Percentiles rank a stretch among this genome's conserved stretches.
phyloP scores from a whole-genome alignment of 495 filamentous ascomycete genomes.

The Neurospora tetraspora region DNA sequence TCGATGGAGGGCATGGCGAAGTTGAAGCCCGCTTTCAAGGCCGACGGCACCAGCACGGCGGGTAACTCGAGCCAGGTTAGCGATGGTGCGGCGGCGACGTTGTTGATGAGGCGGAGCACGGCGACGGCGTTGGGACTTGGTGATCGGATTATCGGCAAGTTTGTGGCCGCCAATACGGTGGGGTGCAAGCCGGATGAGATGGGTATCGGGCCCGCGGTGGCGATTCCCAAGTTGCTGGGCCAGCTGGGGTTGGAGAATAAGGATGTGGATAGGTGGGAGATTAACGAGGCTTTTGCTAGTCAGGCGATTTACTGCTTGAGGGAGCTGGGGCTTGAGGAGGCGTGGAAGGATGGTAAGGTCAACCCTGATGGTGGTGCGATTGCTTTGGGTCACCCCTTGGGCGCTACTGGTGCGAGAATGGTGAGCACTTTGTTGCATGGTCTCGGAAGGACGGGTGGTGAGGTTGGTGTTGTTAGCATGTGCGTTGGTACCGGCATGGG shows the following conservation, averaged over 20 bases:
- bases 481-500: slow-evolving; percentile 92
- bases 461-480: slow-evolving; percentile 73
- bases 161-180: slow-evolving; percentile 59
- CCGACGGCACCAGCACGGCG: slow-evolving; percentile 65
- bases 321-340: slow-evolving; percentile 55
- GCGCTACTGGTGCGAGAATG: slow-evolving; percentile 80
- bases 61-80: slow-evolving; percentile 82
- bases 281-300: slow-evolving; percentile 92
- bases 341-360: slow-evolving; percentile 52
- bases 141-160: slow-evolving; percentile 64
- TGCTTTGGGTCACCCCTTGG: slow-evolving; percentile 87
- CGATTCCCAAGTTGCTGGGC: slow-evolving; percentile 69
- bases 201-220: slow-evolving; percentile 80
- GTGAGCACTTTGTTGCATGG: slow-evolving; percentile 63
- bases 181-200: slow-evolving; percentile 86
- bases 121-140: slow-evolving; percentile 62
- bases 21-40: slow-evolving; percentile 77
- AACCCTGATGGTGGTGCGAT: slow-evolving; percentile 93
- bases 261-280: slow-evolving; percentile 86
- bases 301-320: slow-evolving; percentile 76
- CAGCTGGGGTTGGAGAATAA: slow-evolving; percentile 50
- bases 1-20: slow-evolving; percentile 59
- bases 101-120: slow-evolving; percentile 79
- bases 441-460: slow-evolving; percentile 45
- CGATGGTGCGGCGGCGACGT: slow-evolving; percentile 74